These are phyloP conservation scores for Coccomyxa sp. DNA, from an alignment of 139 green algal genomes.

Conservation along the genomic window DNA sequence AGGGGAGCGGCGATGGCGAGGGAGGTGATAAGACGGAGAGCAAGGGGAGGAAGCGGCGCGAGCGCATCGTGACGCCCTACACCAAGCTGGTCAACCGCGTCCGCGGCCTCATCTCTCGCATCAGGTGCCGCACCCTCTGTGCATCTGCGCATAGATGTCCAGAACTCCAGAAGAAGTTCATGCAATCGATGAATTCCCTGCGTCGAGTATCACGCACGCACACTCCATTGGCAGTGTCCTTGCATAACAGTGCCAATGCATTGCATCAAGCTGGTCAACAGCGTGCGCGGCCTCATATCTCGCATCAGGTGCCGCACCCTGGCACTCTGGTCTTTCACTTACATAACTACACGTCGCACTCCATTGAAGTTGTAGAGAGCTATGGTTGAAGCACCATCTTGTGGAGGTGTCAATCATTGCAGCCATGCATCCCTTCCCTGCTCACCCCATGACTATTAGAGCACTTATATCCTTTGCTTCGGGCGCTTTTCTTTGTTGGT, in stretches of 20 bases:
- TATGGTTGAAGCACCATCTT: too few species aligned
- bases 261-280: slow-evolving; percentile 9
- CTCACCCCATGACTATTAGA: too few species aligned
- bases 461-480: too few species aligned
- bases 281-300: slow-evolving; percentile 37
- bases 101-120: slow-evolving; percentile 34
- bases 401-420: too few species aligned
- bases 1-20: neutral
- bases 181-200: neutral
- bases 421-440: too few species aligned
- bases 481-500: too few species aligned
- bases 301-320: slow-evolving; percentile 19
- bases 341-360: too few species aligned
- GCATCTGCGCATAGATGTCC: neutral
- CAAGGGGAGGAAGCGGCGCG: neutral
- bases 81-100: slow-evolving; percentile 23
- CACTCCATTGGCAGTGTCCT: neutral
- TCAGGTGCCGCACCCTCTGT: slow-evolving; percentile 8
- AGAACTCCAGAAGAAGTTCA: neutral
- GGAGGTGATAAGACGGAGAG: neutral
- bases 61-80: neutral
- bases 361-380: too few species aligned
- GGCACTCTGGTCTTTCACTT: too few species aligned
- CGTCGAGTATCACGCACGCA: too few species aligned
- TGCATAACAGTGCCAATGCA: neutral